Evolutionary conservation across 345 rosid genomes (phyloP).

Genomic region (Euclidium syriacum): DNA sequence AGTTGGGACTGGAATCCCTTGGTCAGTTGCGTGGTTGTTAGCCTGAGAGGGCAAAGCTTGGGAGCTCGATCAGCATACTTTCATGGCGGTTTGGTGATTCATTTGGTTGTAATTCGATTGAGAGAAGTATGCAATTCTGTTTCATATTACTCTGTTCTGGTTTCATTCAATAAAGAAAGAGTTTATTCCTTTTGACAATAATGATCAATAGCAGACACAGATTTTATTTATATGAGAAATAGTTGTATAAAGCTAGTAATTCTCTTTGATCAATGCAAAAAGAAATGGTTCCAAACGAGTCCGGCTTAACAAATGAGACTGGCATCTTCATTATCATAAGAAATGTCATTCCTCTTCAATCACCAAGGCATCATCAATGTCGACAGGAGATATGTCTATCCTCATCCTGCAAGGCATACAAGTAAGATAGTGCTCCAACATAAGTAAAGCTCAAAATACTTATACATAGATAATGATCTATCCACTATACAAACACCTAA

Average conservation of each 20-base stretch:
- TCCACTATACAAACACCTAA: not conserved
- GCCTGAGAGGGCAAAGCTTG: too few species aligned
- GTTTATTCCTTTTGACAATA: too few species aligned
- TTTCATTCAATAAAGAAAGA: too few species aligned
- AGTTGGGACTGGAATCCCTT: too few species aligned
- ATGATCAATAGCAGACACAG: not conserved
- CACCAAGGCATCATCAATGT: conserved; percentile 89
- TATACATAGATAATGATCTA: not conserved
- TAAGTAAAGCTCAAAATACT: not conserved
- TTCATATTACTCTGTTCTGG: too few species aligned
- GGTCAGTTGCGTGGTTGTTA: too few species aligned
- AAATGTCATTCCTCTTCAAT: conserved; percentile 97
- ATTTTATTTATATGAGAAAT: not conserved
- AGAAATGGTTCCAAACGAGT: not conserved
- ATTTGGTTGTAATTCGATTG: too few species aligned
- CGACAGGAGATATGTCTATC: conserved; percentile 90
- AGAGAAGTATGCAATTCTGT: too few species aligned
- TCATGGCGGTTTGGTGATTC: too few species aligned
- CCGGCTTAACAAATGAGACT: conserved; percentile 19
- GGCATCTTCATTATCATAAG: conserved; percentile 94
- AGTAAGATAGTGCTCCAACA: not conserved
- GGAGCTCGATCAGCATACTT: too few species aligned
- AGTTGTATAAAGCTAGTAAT: not conserved
- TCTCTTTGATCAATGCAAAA: not conserved
- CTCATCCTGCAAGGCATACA: conserved; percentile 65